Evolutionary conservation across 305 asterid species (phyloP), one percentile per base, ranked within the genome.

Genomic region (Withania somnifera): DNA sequence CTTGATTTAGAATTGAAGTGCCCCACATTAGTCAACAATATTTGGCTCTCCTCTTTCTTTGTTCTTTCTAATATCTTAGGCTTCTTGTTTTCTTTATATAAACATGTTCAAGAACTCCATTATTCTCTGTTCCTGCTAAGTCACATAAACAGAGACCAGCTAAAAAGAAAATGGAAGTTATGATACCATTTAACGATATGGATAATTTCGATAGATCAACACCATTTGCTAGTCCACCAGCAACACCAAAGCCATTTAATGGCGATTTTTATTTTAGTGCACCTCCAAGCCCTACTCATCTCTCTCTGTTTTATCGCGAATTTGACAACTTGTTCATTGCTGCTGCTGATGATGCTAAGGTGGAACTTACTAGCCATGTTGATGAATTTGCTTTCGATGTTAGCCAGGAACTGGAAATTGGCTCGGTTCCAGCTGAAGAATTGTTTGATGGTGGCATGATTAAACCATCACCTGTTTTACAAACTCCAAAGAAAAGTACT

Each of bases 391-490:
- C 90, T 0, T 90, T 94, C 15, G 92, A 90, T 40, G 86, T 91
- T 4, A 82, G 88, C 42, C 87, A 83, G 19, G 92, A 91, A 20
- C 82, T 86, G 80, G 92, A 71, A 2, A 87, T 79, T 1, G 34
- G 83, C 9, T 91, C 95, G n/a, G 80, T 91, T 4, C 87, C 95
- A 0, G 98, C 97, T 0, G 97, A 93, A 5, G 98, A 94, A 20
- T 88, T 94, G 17, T 94, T 94, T 28, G 92, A 89, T 69, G 93
- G 93, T 22, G 98, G 97, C 1, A 88, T 94, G 36, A 91, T 94
- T 1, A 93, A 90, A 63, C 89, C 89, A 0, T 91, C 89, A 8
- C 88, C 82, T 57, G 69, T 79, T 56, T 24, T 83, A 14, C 82
- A 7, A 71, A 56, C 10, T 40, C 34, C 53, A 24, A 34, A 34